Evolutionary conservation across 2,329 filamentous ascomycete species (phyloP).

Genomic region (Didymella pinodella): DNA sequence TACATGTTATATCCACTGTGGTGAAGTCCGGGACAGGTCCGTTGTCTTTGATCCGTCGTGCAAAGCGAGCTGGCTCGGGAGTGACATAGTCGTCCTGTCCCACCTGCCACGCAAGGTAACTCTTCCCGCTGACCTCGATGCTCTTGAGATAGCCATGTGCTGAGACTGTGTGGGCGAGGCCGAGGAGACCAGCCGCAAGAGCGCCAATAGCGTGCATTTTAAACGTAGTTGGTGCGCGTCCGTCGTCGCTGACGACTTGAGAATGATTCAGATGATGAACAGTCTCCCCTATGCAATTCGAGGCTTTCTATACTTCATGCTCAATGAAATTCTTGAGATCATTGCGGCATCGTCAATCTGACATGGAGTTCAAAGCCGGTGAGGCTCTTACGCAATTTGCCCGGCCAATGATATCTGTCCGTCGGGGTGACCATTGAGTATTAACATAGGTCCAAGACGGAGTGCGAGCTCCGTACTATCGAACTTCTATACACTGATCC

Average conservation of each 20-base stretch:
- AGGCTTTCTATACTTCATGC: not conserved
- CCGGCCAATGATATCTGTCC: not conserved
- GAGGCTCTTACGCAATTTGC: not conserved
- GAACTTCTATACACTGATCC: not conserved
- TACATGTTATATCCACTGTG: not conserved
- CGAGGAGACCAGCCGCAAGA: not conserved
- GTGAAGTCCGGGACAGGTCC: not conserved
- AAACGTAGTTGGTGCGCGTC: not conserved
- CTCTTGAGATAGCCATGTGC: not conserved
- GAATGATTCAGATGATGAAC: not conserved
- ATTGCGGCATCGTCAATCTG: not conserved
- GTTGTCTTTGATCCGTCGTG: not conserved
- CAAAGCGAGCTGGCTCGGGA: not conserved
- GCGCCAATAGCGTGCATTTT: not conserved
- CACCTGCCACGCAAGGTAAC: not conserved
- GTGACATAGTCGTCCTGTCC: not conserved
- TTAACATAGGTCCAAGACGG: not conserved
- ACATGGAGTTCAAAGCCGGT: not conserved
- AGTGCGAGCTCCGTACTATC: not conserved
- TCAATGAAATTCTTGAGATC: not conserved
- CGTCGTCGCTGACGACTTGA: not conserved
- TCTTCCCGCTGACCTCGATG: not conserved
- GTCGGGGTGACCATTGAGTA: not conserved
- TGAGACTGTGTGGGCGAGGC: not conserved
- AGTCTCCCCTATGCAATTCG: not conserved